A percentile compares a stretch with the other conserved stretches of the same genome.
Evolutionary conservation across 768 basidiomycete genomes (phyloP).

Genomic region (Serpula lacrymans): DNA sequence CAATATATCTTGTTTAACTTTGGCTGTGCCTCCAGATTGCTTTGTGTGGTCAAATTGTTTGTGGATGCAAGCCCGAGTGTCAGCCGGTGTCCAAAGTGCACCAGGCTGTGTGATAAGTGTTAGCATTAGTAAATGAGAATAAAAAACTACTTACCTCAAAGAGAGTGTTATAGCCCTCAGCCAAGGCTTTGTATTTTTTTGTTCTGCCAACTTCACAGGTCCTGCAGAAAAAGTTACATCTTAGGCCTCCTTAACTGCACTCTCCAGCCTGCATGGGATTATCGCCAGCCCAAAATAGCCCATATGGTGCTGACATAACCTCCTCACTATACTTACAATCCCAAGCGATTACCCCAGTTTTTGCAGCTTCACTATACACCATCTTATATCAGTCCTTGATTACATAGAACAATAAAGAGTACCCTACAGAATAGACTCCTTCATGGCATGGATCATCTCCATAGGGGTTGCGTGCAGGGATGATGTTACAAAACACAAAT

Average conservation of each 20-base stretch:
- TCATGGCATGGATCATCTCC: slow-evolving; percentile 12
- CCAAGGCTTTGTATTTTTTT: slow-evolving; percentile 9
- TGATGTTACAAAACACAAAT: slow-evolving; percentile 14
- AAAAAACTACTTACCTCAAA: slow-evolving; percentile 6
- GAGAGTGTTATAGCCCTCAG: slow-evolving; percentile 18
- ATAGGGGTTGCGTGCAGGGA: slow-evolving; percentile 13
- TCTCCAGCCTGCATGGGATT: too few relatives aligned
- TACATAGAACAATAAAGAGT: not conserved
- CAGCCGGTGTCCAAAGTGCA: too few relatives aligned
- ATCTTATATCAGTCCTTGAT: not conserved
- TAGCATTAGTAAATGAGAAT: too few relatives aligned
- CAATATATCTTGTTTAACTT: too few relatives aligned
- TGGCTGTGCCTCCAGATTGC: slow-evolving; percentile 7
- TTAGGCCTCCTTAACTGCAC: slow-evolving; percentile 20
- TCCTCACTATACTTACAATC: slow-evolving; percentile 8
- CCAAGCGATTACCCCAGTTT: too few relatives aligned
- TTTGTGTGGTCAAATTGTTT: slow-evolving; percentile 6
- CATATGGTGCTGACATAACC: slow-evolving; percentile 14
- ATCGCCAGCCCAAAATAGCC: slow-evolving; percentile 13
- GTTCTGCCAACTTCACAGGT: too few relatives aligned
- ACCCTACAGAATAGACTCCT: slow-evolving; percentile 7
- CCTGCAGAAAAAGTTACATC: slow-evolving; percentile 23
- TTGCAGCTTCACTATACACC: slow-evolving; percentile 1
- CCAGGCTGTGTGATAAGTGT: too few relatives aligned
- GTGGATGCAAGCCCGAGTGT: too few relatives aligned